A percentile compares a stretch with the other conserved stretches of the same genome.
Evolutionary conservation across 768 basidiomycete genomes (phyloP).

Genomic region (Xerocomellus intermedius): DNA sequence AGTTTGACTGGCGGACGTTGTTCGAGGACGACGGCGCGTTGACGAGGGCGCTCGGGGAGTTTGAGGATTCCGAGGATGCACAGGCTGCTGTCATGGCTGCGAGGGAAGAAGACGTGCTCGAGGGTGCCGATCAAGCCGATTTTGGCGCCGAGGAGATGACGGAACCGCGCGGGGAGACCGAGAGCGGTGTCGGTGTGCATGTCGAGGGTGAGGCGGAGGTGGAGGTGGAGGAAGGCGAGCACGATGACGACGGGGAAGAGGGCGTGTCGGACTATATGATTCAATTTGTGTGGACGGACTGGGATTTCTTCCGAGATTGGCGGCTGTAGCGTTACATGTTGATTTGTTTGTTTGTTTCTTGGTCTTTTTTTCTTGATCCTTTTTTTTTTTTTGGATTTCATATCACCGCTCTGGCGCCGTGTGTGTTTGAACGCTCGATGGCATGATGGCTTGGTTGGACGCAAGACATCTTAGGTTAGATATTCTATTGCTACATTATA

Average conservation of each 20-base stretch:
- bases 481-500: conserved; percentile 21
- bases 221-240: conserved; percentile 34
- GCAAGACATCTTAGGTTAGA: conserved; percentile 3
- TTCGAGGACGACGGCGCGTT: conserved; percentile 64
- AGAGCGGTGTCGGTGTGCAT: conserved; percentile 25
- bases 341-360: neutral
- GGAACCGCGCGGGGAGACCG: conserved; percentile 29
- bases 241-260: conserved; percentile 38
- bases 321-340: conserved; percentile 43
- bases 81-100: conserved; percentile 77
- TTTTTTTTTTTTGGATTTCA: neutral
- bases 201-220: conserved; percentile 38
- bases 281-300: conserved; percentile 55
- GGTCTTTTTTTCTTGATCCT: neutral
- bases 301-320: conserved; percentile 74
- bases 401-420: conserved; percentile 10
- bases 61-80: conserved; percentile 87
- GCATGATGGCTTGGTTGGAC: neutral
- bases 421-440: neutral
- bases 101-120: conserved; percentile 65
- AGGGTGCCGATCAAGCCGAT: conserved; percentile 79
- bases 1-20: conserved; percentile 91
- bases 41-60: conserved; percentile 75
- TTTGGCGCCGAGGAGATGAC: conserved; percentile 53
- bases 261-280: conserved; percentile 86